Evolutionary conservation across 208 protist genomes (phyloP).

Genomic region (Acanthamoeba lenticulata): DNA sequence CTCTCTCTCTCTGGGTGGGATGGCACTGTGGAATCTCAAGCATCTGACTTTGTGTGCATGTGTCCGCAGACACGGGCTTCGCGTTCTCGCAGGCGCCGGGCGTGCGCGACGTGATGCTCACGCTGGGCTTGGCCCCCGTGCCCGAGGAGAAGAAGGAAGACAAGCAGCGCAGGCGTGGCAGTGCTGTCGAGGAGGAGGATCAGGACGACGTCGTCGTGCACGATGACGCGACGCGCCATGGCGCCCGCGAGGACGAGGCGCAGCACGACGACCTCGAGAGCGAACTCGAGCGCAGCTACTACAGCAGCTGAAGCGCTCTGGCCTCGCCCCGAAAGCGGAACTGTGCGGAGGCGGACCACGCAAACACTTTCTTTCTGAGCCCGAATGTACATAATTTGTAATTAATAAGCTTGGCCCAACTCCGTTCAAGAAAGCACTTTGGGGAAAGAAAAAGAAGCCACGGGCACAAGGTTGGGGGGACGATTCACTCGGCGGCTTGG

Average conservation of each 20-base stretch:
- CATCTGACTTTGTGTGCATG: neutral
- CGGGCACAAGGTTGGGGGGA: no score
- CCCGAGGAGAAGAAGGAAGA: neutral
- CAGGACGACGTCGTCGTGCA: neutral
- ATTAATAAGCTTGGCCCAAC: no score
- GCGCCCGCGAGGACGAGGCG: neutral
- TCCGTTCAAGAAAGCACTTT: no score
- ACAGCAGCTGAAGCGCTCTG: no score
- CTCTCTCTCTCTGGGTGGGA: neutral
- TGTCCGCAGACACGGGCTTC: constrained; percentile 49
- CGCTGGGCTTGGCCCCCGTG: neutral
- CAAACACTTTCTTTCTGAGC: no score
- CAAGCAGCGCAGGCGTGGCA: neutral
- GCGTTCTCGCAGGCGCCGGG: constrained; percentile 40
- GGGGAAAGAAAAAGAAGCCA: no score
- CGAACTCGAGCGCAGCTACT: neutral
- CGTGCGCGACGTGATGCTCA: neutral
- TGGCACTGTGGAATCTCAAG: neutral
- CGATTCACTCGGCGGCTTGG: no score
- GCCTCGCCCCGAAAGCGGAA: no score
- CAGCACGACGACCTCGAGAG: neutral
- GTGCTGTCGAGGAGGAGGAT: neutral
- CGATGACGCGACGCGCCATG: neutral
- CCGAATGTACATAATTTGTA: no score
- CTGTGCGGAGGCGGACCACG: no score